Evolutionary conservation across 176 grass and related monocot genomes (phyloP), one percentile per base, ranked within the genome.

Genomic region (Oryza glaberrima): DNA sequence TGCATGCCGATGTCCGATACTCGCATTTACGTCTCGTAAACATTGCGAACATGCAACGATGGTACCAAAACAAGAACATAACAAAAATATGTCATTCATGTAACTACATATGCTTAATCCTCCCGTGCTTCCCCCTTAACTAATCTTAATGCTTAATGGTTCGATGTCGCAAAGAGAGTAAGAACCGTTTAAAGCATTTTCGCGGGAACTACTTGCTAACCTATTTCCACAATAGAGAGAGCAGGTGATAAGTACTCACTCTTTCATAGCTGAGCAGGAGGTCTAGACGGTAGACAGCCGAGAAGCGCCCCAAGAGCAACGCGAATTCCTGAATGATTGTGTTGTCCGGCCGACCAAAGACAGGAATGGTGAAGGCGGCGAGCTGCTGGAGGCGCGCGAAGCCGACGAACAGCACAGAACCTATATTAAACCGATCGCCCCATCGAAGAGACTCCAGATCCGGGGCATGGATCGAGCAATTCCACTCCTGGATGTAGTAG

Each of bases 361-460:
- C 78, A 54, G 28, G 78, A 38, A 81, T 52, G 45, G 30, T n/a
- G 78, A 81, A 81, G 78, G 46, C 69, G 30, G 46, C 23, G 30
- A 81, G 46, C 78, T 81, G 30, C 46, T 52, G 78, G 7, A 54
- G 45, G 30, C 34, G n/a, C 10, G 26, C 0, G 28, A 69, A 26
- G 0, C 51, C 44, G 6, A 44, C 7, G 30, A 69, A 80, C 28
- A 51, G 44, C 12, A 69, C 78, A 1, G n/a, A 65, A 5, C 26
- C 48, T 0, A 64, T 64, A 68, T 68, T 26, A 80, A 80, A 80
- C 47, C 43, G 25, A 49, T 80, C 77, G 49, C 26, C 13, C 77
- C 44, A 80, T 65, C 77, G 48, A 65, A 80, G 77, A 43, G 68
- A 32, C 77, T 80, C 64, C 64, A 80, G 64, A 15, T 9, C 30